Evolutionary conservation across 2,329 filamentous ascomycete species (phyloP).

Genomic region (Fusarium sp.): DNA sequence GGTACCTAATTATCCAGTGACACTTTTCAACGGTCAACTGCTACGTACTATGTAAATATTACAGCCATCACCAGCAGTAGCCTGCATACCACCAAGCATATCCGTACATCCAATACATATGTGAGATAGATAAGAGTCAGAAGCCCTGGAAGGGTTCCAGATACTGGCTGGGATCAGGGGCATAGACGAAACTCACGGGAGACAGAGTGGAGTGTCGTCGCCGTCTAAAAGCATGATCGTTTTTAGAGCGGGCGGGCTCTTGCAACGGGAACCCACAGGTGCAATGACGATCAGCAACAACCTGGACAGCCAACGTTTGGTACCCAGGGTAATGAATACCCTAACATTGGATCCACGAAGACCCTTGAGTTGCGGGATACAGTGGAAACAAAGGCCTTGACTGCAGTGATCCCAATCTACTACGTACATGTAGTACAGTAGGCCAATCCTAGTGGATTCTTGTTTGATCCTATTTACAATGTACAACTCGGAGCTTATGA

Average conservation of each 20-base stretch:
- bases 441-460: background rate
- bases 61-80: slow-evolving; percentile 6
- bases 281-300: slow-evolving; percentile 31
- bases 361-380: slow-evolving; percentile 1
- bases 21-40: background rate
- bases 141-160: slow-evolving; percentile 16
- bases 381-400: slow-evolving; percentile 13
- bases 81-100: slow-evolving; percentile 4
- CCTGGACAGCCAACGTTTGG: slow-evolving; percentile 16
- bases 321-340: background rate
- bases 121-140: slow-evolving; percentile 30
- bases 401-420: slow-evolving; percentile 1
- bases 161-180: slow-evolving; percentile 33
- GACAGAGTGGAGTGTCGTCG: slow-evolving; percentile 23
- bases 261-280: slow-evolving; percentile 39
- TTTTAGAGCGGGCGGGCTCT: slow-evolving; percentile 31
- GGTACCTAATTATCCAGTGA: too few relatives aligned
- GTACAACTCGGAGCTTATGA: slow-evolving; percentile 1
- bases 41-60: too few relatives aligned
- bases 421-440: too few relatives aligned
- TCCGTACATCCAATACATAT: too few relatives aligned
- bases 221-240: slow-evolving; percentile 21
- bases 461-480: background rate
- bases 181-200: slow-evolving; percentile 36
- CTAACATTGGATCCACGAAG: background rate